Evolutionary conservation across 2,329 filamentous ascomycete genomes (phyloP).

Genomic region (Nemania sp.): DNA sequence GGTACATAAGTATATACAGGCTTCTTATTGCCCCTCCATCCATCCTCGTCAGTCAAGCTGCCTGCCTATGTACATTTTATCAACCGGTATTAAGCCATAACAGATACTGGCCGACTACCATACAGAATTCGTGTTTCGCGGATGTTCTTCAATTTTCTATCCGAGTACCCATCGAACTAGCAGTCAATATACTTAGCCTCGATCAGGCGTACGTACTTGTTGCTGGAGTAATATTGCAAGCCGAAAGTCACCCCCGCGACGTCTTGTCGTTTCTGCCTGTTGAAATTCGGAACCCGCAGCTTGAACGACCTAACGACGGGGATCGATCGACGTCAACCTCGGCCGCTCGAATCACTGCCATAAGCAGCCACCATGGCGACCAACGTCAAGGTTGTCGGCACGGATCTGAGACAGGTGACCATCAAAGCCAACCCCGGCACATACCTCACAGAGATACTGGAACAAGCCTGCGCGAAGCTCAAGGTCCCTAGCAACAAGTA

Average conservation of each 20-base stretch:
- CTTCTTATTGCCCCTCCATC: constrained; percentile 1
- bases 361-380: constrained; percentile 67
- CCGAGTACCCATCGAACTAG: not conserved
- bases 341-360: not conserved
- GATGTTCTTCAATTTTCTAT: not conserved
- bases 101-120: not conserved
- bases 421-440: constrained; percentile 84
- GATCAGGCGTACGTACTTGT: not conserved
- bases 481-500: constrained; percentile 73
- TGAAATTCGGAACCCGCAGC: not conserved
- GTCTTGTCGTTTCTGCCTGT: not conserved
- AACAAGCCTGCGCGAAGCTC: constrained; percentile 86
- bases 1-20: not conserved
- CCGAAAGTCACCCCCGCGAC: too few species aligned
- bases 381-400: constrained; percentile 85
- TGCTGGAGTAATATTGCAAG: not conserved
- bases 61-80: not conserved
- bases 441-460: constrained; percentile 81
- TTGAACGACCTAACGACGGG: not conserved
- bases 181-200: not conserved
- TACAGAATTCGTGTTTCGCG: constrained; percentile 1
- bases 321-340: not conserved
- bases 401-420: constrained; percentile 74
- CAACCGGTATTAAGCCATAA: too few species aligned
- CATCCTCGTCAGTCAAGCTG: not conserved